A percentile compares a stretch with the other conserved stretches of the same genome.
Evolutionary conservation across 176 grass and related monocot genomes (phyloP).

Genomic region (Cenchrus fungigraminus): DNA sequence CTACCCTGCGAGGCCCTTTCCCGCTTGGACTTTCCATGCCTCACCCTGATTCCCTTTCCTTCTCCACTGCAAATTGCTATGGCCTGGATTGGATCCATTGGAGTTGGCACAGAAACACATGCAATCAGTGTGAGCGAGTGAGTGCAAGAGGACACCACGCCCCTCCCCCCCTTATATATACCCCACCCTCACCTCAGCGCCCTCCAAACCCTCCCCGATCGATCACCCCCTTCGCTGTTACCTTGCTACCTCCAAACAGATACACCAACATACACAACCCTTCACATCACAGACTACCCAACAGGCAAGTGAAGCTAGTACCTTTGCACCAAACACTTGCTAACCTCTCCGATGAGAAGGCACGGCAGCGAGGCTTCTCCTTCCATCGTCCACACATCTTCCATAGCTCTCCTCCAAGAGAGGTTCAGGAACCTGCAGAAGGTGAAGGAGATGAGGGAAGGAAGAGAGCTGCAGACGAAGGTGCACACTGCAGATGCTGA

Average conservation of each 20-base stretch:
- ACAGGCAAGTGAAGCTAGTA: constrained; percentile 33
- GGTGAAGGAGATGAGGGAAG: constrained; percentile 90
- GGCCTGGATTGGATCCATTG: constrained; percentile 56
- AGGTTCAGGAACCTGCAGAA: constrained; percentile 92
- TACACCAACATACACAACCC: constrained; percentile 29
- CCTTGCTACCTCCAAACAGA: constrained; percentile 30
- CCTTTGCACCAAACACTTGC: constrained; percentile 42
- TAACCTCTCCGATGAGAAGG: constrained; percentile 59
- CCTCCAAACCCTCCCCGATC: constrained; percentile 30
- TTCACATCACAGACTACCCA: constrained; percentile 38
- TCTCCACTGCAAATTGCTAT: constrained; percentile 41
- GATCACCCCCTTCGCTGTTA: constrained; percentile 8
- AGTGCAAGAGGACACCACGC: constrained; percentile 57
- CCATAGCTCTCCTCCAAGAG: constrained; percentile 97
- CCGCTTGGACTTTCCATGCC: constrained; percentile 70
- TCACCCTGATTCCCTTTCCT: constrained; percentile 68
- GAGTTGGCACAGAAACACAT: constrained; percentile 86
- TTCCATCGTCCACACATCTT: constrained; percentile 67
- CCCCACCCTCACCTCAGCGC: constrained; percentile 22
- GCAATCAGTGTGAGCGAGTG: constrained; percentile 48
- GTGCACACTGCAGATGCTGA: constrained; percentile 36
- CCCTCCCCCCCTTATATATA: constrained; percentile 56
- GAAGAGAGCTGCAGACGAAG: constrained; percentile 60
- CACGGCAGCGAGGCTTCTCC: constrained; percentile 56
- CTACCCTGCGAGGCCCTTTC: constrained; percentile 47